phyloP scores from a whole-genome alignment of 2,329 filamentous ascomycete genomes.

The Fusarium sp. region DNA sequence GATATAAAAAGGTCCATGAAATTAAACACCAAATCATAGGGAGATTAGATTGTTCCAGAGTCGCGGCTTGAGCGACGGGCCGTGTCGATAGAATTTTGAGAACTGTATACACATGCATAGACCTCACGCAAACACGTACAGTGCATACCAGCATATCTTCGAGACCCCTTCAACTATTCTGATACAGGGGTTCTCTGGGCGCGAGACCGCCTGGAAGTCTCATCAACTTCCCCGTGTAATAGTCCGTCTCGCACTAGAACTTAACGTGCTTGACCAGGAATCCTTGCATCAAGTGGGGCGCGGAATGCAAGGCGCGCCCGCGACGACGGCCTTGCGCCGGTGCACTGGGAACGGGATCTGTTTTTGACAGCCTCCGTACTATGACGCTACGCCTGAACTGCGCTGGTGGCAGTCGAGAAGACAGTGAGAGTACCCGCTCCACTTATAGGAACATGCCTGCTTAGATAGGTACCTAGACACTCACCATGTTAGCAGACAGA shows the following conservation, averaged over 20 bases:
- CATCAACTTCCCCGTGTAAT: constrained; percentile 37
- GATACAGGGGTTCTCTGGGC: constrained; percentile 26
- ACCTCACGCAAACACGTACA: constrained; percentile 41
- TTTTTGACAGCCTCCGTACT: constrained; percentile 44
- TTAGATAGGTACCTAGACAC: background rate
- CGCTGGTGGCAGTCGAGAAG: constrained; percentile 33
- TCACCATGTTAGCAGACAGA: background rate
- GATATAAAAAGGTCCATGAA: constrained; percentile 45
- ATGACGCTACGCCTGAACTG: constrained; percentile 46
- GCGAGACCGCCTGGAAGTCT: constrained; percentile 35
- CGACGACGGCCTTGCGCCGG: constrained; percentile 44
- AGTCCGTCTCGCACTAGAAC: constrained; percentile 33
- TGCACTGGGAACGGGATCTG: constrained; percentile 49
- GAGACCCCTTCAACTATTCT: background rate
- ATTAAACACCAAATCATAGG: constrained; percentile 43
- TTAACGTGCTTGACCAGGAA: constrained; percentile 38
- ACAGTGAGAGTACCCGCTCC: constrained; percentile 6
- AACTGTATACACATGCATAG: constrained; percentile 11
- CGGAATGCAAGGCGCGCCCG: constrained; percentile 44
- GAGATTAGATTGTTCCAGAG: constrained; percentile 47
- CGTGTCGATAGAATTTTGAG: constrained; percentile 25
- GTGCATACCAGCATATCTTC: constrained; percentile 42
- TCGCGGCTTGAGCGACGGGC: constrained; percentile 35
- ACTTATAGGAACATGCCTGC: background rate
- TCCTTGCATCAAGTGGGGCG: constrained; percentile 43